These are phyloP conservation scores for Russula emetica DNA, from an alignment of 768 basidiomycete genomes.

Conservation along the genomic window DNA sequence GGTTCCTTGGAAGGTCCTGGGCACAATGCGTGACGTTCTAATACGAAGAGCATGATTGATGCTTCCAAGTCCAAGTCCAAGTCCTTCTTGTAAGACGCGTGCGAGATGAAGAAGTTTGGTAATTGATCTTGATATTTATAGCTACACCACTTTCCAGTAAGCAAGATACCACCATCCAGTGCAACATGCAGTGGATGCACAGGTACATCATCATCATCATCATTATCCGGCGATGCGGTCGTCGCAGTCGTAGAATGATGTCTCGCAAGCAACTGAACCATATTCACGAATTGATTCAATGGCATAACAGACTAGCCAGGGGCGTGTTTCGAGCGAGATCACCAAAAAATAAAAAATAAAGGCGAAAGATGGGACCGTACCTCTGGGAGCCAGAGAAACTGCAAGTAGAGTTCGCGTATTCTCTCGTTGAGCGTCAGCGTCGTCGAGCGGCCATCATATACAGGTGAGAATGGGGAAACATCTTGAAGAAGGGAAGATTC, in stretches of 20 bases:
- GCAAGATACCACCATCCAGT: slow-evolving; percentile 59
- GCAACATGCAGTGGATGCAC: slow-evolving; percentile 54
- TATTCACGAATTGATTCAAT: slow-evolving; percentile 50
- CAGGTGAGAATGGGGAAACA: slow-evolving; percentile 19
- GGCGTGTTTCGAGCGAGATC: background rate
- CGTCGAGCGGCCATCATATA: slow-evolving; percentile 21
- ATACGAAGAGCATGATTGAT: slow-evolving; percentile 28
- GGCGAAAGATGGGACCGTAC: slow-evolving; percentile 2
- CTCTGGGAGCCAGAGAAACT: slow-evolving; percentile 27
- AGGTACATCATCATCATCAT: background rate
- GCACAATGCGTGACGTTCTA: slow-evolving; percentile 12
- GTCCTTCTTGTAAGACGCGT: slow-evolving; percentile 4
- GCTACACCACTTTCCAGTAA: slow-evolving; percentile 76
- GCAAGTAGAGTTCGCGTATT: slow-evolving; percentile 24
- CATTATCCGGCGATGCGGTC: slow-evolving; percentile 25
- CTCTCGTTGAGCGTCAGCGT: slow-evolving; percentile 15
- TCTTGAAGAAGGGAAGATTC: slow-evolving; percentile 20
- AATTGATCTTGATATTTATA: slow-evolving; percentile 55
- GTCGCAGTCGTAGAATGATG: too few species aligned
- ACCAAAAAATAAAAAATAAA: too few species aligned
- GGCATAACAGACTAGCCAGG: slow-evolving; percentile 64
- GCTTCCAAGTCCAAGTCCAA: slow-evolving; percentile 38
- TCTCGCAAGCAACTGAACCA: too few species aligned
- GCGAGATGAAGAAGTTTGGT: slow-evolving; percentile 21
- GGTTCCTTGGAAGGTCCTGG: slow-evolving; percentile 26